phyloP scores from a whole-genome alignment of 1,139 yeast species.

The Nematodospora anomalae region DNA sequence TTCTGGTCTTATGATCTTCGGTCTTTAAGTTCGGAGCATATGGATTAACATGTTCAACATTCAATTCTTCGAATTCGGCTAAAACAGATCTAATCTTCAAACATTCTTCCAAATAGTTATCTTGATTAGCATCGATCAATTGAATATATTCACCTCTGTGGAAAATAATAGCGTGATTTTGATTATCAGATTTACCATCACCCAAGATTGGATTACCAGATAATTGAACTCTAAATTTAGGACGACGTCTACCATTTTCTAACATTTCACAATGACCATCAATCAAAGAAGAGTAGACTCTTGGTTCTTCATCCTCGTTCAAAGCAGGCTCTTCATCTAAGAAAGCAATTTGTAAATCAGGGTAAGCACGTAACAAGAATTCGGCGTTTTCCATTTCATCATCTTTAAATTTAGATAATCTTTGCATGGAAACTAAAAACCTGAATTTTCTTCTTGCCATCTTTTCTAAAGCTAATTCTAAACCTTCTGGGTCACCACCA shows the following conservation, averaged over 20 bases:
- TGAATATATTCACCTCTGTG: constrained; percentile 99
- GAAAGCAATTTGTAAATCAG: constrained; percentile 97
- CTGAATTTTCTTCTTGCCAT: constrained; percentile 99
- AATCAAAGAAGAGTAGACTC: constrained; percentile 92
- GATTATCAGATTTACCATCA: constrained; percentile 99
- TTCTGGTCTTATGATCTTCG: constrained; percentile 35
- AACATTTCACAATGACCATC: constrained; percentile 98
- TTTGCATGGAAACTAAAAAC: constrained; percentile 97
- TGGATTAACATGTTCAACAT: constrained; percentile 81
- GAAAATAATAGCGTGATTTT: constrained; percentile 94
- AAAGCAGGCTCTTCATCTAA: constrained; percentile 90
- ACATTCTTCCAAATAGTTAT: constrained; percentile 97
- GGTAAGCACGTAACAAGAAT: constrained; percentile 96
- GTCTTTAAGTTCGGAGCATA: constrained; percentile 63
- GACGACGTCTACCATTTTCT: constrained; percentile 98
- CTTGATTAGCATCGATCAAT: constrained; percentile 98
- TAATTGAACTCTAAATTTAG: constrained; percentile 94
- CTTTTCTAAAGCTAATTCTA: constrained; percentile 94
- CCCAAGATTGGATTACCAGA: constrained; percentile 99
- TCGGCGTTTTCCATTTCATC: constrained; percentile 98
- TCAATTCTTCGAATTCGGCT: constrained; percentile 97
- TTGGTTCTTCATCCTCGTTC: constrained; percentile 96
- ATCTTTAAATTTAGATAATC: constrained; percentile 94
- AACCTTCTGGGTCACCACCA: constrained; percentile 95
- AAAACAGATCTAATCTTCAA: constrained; percentile 94